Evolutionary conservation across 1,139 yeast species (phyloP), one percentile per base, ranked within the genome.

Genomic region (Meyerozyma athensensis): DNA sequence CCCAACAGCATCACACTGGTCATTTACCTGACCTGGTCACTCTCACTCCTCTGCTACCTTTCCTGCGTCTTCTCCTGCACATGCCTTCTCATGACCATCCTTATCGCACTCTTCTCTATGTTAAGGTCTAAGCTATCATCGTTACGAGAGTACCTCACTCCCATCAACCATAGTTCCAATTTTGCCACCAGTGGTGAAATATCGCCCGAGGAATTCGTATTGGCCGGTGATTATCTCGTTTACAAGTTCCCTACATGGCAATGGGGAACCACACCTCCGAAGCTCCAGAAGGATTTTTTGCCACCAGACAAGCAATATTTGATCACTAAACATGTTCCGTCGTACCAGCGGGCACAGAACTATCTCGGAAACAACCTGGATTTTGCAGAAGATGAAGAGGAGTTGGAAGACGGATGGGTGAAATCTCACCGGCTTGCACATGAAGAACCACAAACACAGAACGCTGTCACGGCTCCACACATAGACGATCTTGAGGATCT

Each of bases 181-280:
- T 92, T 89, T 62, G 70, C 79, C 39, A 64, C 73, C 36, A 86
- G 96, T 0, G 98, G 98, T 3, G 94, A 90, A 58, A 81, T 92
- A 39, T 84, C 96, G 1, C 97, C 97, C 3, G 95, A 86, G 42
- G 97, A 90, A 58, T 90, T 89, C 61, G 89, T 87, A 7, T 70
- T 67, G 39, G 96, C 97, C 5, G 97, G 97, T n/a, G 96, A 90
- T 53, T 89, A 86, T 56, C 65, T 92, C 43, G 92, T 82, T 26
- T 80, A 79, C 60, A 86, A 86, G 68, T 92, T 94, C 59, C 97
- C 98, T 2, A 94, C 97, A 0, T 92, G 99, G 98, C 78, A 81
- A 46, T 92, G 99, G 98, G 72, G 82, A 6, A 65, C 81, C 3
- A 81, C 87, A 7, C 82, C 94, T 16, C 66, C 73, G 8, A 75